These are phyloP conservation scores for Alternaria triticimaculans DNA, from an alignment of 2,329 filamentous ascomycete species.

Conservation along the genomic window DNA sequence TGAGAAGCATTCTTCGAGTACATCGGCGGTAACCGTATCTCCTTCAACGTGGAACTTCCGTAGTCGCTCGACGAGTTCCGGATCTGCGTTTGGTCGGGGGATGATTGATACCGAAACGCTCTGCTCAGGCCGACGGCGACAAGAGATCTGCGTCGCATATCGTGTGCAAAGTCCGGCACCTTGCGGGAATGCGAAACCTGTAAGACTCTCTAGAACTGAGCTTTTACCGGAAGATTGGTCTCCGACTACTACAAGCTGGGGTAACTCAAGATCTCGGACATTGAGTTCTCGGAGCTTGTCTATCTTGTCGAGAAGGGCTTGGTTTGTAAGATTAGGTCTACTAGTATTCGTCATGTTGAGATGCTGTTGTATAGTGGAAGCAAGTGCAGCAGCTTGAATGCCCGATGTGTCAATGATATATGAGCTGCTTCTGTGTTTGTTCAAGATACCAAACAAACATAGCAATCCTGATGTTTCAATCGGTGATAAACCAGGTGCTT, in stretches of 20 bases:
- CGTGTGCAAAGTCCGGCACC: constrained; percentile 60
- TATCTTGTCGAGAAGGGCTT: constrained; percentile 34
- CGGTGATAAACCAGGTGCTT: background rate
- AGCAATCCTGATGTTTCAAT: background rate
- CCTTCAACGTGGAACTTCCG: background rate
- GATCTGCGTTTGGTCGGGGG: constrained; percentile 18
- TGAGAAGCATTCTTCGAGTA: background rate
- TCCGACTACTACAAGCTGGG: constrained; percentile 17
- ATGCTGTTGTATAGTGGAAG: background rate
- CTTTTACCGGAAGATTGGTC: constrained; percentile 37
- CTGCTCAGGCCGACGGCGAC: constrained; percentile 50
- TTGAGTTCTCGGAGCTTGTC: constrained; percentile 16
- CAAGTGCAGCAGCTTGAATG: background rate
- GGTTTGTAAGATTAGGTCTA: constrained; percentile 6
- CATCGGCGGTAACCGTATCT: background rate
- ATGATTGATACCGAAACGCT: constrained; percentile 47
- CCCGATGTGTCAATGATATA: background rate
- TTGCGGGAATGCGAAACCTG: constrained; percentile 49
- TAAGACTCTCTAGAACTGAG: constrained; percentile 44
- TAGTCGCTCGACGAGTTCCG: background rate
- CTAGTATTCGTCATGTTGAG: background rate
- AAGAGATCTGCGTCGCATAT: constrained; percentile 65
- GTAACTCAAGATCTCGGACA: constrained; percentile 41
- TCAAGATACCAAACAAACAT: background rate
- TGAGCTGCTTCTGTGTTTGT: background rate